Conservation (phyloP, 108 stramenopile species). For the Nannochloropsis gaditana region DNA sequence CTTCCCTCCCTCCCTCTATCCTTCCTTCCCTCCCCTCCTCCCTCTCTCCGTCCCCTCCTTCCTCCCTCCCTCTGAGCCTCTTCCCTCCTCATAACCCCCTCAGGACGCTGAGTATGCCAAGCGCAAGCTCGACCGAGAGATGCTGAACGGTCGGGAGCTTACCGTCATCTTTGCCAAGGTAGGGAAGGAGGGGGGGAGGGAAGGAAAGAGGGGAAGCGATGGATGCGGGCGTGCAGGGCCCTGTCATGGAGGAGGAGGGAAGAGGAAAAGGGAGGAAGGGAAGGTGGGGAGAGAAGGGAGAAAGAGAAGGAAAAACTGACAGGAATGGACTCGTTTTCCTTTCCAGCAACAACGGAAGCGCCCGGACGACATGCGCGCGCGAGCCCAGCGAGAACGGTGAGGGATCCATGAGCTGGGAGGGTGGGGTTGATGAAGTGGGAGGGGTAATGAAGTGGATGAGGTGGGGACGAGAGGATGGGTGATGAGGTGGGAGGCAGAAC, state of each 20-base stretch:
- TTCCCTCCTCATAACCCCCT: background rate
- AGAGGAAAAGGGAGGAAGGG: no score
- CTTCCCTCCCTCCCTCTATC: background rate
- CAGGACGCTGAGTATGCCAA: background rate
- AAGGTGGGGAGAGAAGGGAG: background rate
- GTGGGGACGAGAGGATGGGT: no score
- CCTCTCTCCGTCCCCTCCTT: background rate
- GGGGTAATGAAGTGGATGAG: no score
- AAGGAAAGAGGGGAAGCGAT: background rate
- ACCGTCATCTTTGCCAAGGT: background rate
- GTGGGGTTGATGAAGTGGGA: no score
- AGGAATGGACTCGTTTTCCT: no score
- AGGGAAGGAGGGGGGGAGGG: background rate
- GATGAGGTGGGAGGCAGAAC: no score
- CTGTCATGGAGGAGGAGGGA: no score
- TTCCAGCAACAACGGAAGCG: no score
- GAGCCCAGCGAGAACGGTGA: no score
- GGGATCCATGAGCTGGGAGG: no score
- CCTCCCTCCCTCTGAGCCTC: background rate
- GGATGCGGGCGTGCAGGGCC: background rate
- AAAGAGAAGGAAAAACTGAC: background rate
- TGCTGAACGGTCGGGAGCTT: background rate
- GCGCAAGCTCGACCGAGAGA: background rate
- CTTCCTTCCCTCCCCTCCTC: slow-evolving; percentile 4
- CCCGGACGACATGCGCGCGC: no score